Conservation (phyloP, 2,329 filamentous ascomycete species). For the Pyrenochaeta sp. region DNA sequence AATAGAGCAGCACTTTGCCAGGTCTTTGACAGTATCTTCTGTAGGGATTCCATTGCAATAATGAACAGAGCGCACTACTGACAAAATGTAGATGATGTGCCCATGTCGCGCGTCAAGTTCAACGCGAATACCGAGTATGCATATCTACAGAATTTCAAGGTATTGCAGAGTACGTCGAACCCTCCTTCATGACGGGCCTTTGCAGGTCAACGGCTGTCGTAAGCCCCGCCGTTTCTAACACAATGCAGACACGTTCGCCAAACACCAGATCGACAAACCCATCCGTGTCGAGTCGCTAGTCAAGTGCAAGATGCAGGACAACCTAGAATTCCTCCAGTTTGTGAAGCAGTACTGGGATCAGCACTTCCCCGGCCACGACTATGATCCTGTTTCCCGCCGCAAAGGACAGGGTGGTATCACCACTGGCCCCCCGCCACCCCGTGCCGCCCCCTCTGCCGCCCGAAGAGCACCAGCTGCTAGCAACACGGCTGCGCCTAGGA, state of each 20-base stretch:
- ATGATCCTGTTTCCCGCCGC: conserved; percentile 86
- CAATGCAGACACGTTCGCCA: conserved; percentile 77
- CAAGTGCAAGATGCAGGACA: conserved; percentile 99
- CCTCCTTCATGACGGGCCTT: not conserved
- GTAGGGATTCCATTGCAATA: conserved; percentile 52
- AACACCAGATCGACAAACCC: conserved; percentile 87
- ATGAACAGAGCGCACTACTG: not conserved
- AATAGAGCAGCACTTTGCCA: conserved; percentile 91
- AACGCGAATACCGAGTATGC: conserved; percentile 97
- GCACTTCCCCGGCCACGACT: conserved; percentile 96
- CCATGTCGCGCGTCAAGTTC: conserved; percentile 97
- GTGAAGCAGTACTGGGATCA: conserved; percentile 97
- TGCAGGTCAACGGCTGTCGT: not conserved
- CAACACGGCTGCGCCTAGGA: conserved; percentile 51
- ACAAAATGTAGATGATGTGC: conserved; percentile 72
- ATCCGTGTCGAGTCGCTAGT: conserved; percentile 88
- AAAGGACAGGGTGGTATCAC: conserved; percentile 75
- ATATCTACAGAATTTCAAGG: conserved; percentile 98
- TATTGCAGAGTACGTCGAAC: conserved; percentile 81
- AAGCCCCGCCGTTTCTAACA: conserved; percentile 5
- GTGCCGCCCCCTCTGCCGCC: conserved; percentile 61
- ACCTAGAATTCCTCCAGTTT: conserved; percentile 98
- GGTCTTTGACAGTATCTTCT: conserved; percentile 97
- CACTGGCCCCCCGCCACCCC: conserved; percentile 56
- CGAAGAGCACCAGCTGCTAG: conserved; percentile 54